Conservation (phyloP, 2,329 filamentous ascomycete genomes). For the Exophiala viscosa region DNA sequence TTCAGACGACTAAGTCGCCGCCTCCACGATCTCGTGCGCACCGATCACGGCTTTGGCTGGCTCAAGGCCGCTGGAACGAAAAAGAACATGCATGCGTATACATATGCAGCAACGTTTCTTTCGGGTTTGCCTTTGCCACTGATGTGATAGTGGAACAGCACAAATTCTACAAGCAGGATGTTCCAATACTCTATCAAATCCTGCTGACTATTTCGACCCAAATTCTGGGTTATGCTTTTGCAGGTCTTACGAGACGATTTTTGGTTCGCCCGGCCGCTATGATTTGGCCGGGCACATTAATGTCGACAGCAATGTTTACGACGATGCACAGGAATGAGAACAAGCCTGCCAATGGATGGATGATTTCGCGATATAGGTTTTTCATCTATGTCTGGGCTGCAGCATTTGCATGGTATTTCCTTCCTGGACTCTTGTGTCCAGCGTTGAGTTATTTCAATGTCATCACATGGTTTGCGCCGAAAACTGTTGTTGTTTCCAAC, state of each 20-base stretch:
- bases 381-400: slow-evolving; percentile 70
- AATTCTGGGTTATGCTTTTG: slow-evolving; percentile 81
- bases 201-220: slow-evolving; percentile 82
- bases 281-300: slow-evolving; percentile 86
- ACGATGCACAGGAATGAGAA: slow-evolving; percentile 83
- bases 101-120: slow-evolving; percentile 84
- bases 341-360: slow-evolving; percentile 76
- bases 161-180: slow-evolving; percentile 80
- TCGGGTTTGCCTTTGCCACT: slow-evolving; percentile 84
- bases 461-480: slow-evolving; percentile 81
- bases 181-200: slow-evolving; percentile 72
- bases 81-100: slow-evolving; percentile 88
- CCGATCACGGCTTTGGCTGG: slow-evolving; percentile 66
- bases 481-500: slow-evolving; percentile 81
- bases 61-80: slow-evolving; percentile 78
- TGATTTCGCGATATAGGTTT: slow-evolving; percentile 76
- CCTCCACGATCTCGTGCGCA: slow-evolving; percentile 22
- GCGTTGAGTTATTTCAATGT: slow-evolving; percentile 86
- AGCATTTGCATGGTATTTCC: slow-evolving; percentile 77
- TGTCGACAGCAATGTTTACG: slow-evolving; percentile 85
- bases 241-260: slow-evolving; percentile 74
- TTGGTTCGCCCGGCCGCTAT: slow-evolving; percentile 81
- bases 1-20: slow-evolving; percentile 38
- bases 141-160: slow-evolving; percentile 86
- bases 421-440: slow-evolving; percentile 77